These are phyloP conservation scores for Cordyceps pruinosa DNA, from an alignment of 2,329 filamentous ascomycete genomes.

Conservation along the genomic window DNA sequence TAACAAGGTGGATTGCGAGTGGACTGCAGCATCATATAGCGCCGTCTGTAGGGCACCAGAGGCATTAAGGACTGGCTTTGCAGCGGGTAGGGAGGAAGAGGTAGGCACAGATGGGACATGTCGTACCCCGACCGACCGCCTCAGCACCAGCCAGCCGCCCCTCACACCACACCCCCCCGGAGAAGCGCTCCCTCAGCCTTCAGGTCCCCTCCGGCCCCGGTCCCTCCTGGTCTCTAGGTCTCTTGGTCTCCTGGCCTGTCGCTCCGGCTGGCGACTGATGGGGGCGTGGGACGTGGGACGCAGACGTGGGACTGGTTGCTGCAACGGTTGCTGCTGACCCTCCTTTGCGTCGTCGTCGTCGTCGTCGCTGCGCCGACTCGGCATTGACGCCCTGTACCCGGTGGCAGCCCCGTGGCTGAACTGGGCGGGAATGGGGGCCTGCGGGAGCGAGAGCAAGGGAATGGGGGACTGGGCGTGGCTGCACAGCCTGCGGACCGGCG, in stretches of 20 bases:
- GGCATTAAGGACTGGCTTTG: no score
- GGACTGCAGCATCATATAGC: slow-evolving; percentile 8
- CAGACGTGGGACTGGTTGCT: not conserved
- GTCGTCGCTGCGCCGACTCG: not conserved
- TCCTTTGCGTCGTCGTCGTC: no score
- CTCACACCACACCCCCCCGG: not conserved
- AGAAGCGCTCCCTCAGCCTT: slow-evolving; percentile 7
- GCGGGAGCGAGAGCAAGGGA: no score
- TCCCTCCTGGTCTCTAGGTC: not conserved
- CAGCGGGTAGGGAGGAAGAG: no score
- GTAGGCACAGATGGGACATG: no score
- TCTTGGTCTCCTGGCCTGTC: not conserved
- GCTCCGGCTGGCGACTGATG: not conserved
- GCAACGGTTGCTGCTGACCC: slow-evolving; percentile 1
- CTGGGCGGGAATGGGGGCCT: no score
- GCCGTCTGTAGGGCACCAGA: no score
- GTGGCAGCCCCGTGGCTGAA: no score
- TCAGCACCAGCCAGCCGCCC: slow-evolving; percentile 5
- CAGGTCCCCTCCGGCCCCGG: not conserved
- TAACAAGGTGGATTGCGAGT: slow-evolving; percentile 3
- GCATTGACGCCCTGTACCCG: slow-evolving; percentile 1
- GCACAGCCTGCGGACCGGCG: not conserved
- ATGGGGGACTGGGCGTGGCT: not conserved
- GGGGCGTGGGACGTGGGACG: not conserved
- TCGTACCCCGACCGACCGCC: no score